Conservation (phyloP, 768 basidiomycete genomes). For the Lyophyllum atratum region DNA sequence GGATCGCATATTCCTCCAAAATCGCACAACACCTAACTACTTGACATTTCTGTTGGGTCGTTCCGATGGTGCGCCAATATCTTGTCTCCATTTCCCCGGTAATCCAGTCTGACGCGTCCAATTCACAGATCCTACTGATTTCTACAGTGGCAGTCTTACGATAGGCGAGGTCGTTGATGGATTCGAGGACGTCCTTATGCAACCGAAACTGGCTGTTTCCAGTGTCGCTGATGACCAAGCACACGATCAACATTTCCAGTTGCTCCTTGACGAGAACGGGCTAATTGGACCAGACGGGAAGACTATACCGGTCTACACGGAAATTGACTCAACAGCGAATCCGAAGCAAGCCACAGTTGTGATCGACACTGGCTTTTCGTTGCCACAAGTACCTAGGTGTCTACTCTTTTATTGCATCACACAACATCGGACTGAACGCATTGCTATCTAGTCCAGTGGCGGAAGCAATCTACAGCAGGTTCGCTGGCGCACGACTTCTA, state of each 20-base stretch:
- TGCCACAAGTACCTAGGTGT: slow-evolving; percentile 62
- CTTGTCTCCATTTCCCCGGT: background rate
- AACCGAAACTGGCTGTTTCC: slow-evolving; percentile 54
- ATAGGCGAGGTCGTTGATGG: slow-evolving; percentile 58
- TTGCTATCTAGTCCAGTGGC: slow-evolving; percentile 43
- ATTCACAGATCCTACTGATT: slow-evolving; percentile 45
- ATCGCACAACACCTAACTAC: slow-evolving; percentile 58
- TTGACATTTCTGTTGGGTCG: slow-evolving; percentile 69
- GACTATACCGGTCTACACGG: slow-evolving; percentile 43
- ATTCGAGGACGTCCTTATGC: slow-evolving; percentile 47
- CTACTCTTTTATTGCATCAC: background rate
- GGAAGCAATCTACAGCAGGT: slow-evolving; percentile 59
- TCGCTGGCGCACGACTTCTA: slow-evolving; percentile 53
- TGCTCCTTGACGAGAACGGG: slow-evolving; percentile 61
- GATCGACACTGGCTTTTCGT: slow-evolving; percentile 70
- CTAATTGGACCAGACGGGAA: slow-evolving; percentile 64
- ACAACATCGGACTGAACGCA: slow-evolving; percentile 7
- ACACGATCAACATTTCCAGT: slow-evolving; percentile 64
- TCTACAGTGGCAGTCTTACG: slow-evolving; percentile 61
- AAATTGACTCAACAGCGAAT: slow-evolving; percentile 43
- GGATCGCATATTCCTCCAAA: slow-evolving; percentile 65
- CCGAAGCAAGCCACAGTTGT: slow-evolving; percentile 56
- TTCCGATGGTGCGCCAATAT: slow-evolving; percentile 32
- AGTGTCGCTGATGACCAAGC: slow-evolving; percentile 28
- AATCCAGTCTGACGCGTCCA: background rate